Evolutionary conservation across 345 rosid genomes (phyloP), one percentile per base, ranked within the genome.

Genomic region (Citrus inodora): DNA sequence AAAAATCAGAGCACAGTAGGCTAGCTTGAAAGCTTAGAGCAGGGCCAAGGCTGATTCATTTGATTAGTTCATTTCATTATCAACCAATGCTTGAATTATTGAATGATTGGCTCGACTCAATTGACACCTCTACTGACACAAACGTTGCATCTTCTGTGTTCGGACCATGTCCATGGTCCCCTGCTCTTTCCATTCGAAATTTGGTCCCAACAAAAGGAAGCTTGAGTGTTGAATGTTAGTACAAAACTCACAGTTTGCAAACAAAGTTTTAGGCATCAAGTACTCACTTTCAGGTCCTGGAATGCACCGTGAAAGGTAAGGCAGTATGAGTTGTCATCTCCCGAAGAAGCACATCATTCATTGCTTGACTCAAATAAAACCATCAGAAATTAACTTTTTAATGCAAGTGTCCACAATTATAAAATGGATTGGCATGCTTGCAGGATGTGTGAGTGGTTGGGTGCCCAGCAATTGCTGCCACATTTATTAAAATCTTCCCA

Each of bases 101-200:
- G 59, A 56, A 21, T 7, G 24, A 21, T 56, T 19, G 61, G 61
- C 10, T 56, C 25, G 24, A 19, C 9, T 56, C 61, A 56, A 6
- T 22, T 22, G 22, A 56, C 61, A 21, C 8, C 51, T 46, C 51
- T 11, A 42, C 2, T 42, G 51, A 42, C 16, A 21, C 24, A 7
- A 56, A 56, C 25, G 24, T 56, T 17, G 61, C 55, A 38, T 17
- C 33, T 42, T 69, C 16, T 73, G 11, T 24, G 28, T 21, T 42
- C 25, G 51, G 51, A 42, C 51, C 51, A 42, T 11, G 17, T 46
- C 51, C 51, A 62, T 74, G 83, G 81, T 77, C 77, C 79, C 79
- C 55, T 60, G 9, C 40, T n/a, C 70, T 48, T 68, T 74, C 56
- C 40, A 73, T 55, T 42, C 51, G n/a, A 55, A 37, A 42, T 11